These are phyloP conservation scores for Cenchrus americanus DNA, from an alignment of 176 grass and related monocot species.

Conservation along the genomic window DNA sequence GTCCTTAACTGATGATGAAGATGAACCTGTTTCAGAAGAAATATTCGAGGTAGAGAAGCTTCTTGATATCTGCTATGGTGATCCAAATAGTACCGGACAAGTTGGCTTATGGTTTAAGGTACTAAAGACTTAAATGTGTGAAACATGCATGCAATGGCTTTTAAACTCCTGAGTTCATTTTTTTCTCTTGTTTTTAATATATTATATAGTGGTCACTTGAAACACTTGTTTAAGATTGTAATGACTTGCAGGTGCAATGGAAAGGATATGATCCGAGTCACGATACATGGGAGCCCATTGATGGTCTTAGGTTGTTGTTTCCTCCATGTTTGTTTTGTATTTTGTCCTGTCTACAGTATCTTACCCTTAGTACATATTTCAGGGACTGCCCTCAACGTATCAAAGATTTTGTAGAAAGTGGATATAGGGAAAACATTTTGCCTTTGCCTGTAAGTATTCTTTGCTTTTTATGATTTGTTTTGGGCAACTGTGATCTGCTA, in stretches of 20 bases:
- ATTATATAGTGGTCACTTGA: not conserved
- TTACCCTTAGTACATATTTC: constrained; percentile 31
- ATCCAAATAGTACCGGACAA: constrained; percentile 48
- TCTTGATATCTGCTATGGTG: constrained; percentile 65
- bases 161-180: not conserved
- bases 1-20: constrained; percentile 45
- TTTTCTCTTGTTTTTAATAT: constrained; percentile 17
- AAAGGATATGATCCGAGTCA: constrained; percentile 61
- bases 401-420: constrained; percentile 54
- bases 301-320: constrained; percentile 58
- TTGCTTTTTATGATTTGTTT: not conserved
- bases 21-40: constrained; percentile 37
- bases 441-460: constrained; percentile 55
- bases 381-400: constrained; percentile 52
- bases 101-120: constrained; percentile 66
- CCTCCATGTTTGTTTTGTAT: not conserved
- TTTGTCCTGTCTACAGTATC: not conserved
- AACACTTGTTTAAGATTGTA: constrained; percentile 11
- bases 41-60: constrained; percentile 63
- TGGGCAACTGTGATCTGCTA: too few species aligned
- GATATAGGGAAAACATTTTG: constrained; percentile 58
- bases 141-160: not conserved
- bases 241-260: constrained; percentile 54
- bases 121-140: constrained; percentile 13
- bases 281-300: constrained; percentile 74